phyloP scores from a whole-genome alignment of 495 filamentous ascomycete species.

The Lophiostoma macrostomum region DNA sequence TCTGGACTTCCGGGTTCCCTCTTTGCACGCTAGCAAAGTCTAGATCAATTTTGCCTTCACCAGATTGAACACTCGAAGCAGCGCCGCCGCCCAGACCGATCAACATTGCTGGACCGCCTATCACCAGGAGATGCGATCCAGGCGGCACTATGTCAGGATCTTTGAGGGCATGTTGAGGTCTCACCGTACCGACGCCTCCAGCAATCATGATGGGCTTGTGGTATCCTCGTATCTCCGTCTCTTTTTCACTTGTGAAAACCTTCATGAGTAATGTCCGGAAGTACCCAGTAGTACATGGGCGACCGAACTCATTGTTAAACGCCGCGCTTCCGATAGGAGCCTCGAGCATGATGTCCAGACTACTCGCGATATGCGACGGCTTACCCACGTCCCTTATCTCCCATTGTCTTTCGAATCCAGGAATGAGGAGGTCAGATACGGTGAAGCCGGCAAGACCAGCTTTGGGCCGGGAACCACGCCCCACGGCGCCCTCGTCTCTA shows the following conservation, averaged over 20 bases:
- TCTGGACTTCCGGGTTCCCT: slow-evolving; percentile 91
- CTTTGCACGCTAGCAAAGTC: slow-evolving; percentile 96
- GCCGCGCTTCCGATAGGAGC: slow-evolving; percentile 90
- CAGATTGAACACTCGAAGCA: slow-evolving; percentile 84
- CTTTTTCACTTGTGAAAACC: slow-evolving; percentile 57
- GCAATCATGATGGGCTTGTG: slow-evolving; percentile 99
- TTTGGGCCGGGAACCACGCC: slow-evolving; percentile 87
- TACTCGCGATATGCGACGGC: slow-evolving; percentile 86
- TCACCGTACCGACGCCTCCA: slow-evolving; percentile 92
- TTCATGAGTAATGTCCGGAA: slow-evolving; percentile 82
- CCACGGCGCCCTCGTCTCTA: slow-evolving; percentile 90
- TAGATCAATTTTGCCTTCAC: slow-evolving; percentile 81
- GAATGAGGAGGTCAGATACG: slow-evolving; percentile 89
- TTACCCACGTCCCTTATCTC: slow-evolving; percentile 79
- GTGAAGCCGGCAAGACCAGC: slow-evolving; percentile 90
- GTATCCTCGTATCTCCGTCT: slow-evolving; percentile 77
- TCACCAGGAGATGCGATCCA: slow-evolving; percentile 82
- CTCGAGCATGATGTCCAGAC: slow-evolving; percentile 94
- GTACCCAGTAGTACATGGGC: slow-evolving; percentile 84
- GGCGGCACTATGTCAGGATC: slow-evolving; percentile 69
- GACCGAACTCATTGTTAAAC: slow-evolving; percentile 97
- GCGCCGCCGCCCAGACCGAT: slow-evolving; percentile 95
- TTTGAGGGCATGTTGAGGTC: slow-evolving; percentile 89
- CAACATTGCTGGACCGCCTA: slow-evolving; percentile 95
- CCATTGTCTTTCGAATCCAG: slow-evolving; percentile 77